Base-by-base conservation (phyloP, 805 yeast genomes). In the Suhomyces tanzawaensis region DNA sequence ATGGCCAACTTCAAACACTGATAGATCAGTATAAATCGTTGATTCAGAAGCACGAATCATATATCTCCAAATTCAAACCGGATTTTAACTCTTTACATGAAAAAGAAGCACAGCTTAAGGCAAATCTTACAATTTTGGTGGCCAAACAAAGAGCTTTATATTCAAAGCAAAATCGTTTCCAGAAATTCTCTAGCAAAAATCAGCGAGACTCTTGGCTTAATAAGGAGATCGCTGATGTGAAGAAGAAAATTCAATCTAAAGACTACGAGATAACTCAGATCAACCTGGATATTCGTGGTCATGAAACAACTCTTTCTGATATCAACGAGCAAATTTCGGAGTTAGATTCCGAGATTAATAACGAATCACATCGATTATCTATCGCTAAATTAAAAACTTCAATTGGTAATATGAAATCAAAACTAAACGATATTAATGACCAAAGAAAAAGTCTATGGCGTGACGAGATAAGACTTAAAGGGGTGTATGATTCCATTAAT, bases 401-500 rank as follows among this genome's bases (percentile, higher is more conserved):
- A 2, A 53, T 77, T 3, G 52, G 61, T 18, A 70, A 72, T 0
- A 48, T 74, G 15, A 80, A 72, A 47, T 42, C 51, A 3, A 50
- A 69, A 17, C 71, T 77, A 33, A 58, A 65, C 15, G 59, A 54
- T 2, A 66, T 78, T 19, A 70, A 76, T 9, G 95, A 88, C 50
- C 72, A 77, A 42, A 75, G 95, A 49, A 88, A 85, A 53, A 62
- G 60, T 7, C 61, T 82, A 8, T 87, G 95, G 95, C 76, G 96
- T 52, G 80, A 81, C 16, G 93, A 87, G 48, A 79, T 85, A 34
- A 79, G 78, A 48, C 60, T 74, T 27, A 76, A 74, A 42, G 73
- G 83, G n/a, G 62, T 79, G 12, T 53, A 71, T 9, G 81, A 77
- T 29, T 73, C 82, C 2, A 60, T 80, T 9, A 64, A 66, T 8